These are phyloP conservation scores for Aspergillus uvarum DNA, from an alignment of 2,329 filamentous ascomycete genomes.

Conservation along the genomic window DNA sequence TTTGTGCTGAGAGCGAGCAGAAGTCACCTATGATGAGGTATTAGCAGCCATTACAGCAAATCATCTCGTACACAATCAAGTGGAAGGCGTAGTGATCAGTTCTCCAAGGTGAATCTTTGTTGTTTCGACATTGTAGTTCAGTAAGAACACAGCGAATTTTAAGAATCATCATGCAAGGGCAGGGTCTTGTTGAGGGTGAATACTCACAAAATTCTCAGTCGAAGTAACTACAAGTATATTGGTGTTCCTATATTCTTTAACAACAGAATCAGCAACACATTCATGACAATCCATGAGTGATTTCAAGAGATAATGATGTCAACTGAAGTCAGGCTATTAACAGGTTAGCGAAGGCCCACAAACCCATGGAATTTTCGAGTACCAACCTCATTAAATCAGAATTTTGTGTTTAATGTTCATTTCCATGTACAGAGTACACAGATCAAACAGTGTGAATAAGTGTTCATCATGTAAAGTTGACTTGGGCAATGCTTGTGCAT, in stretches of 20 bases:
- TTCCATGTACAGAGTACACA: slow-evolving; percentile 52
- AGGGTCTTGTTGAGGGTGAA: slow-evolving; percentile 1
- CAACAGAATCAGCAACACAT: slow-evolving; percentile 30
- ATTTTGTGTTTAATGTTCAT: slow-evolving; percentile 65
- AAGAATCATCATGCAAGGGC: slow-evolving; percentile 56
- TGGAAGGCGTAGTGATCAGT: slow-evolving; percentile 47
- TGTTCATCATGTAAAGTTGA: slow-evolving; percentile 61
- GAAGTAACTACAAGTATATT: slow-evolving; percentile 1
- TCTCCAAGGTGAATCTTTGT: slow-evolving; percentile 63
- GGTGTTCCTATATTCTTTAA: slow-evolving; percentile 18
- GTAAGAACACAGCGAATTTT: slow-evolving; percentile 65
- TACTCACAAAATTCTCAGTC: slow-evolving; percentile 26
- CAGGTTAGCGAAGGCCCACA: slow-evolving; percentile 32
- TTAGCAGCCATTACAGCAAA: slow-evolving; percentile 27
- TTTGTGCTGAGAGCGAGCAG: neutral
- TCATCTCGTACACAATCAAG: neutral
- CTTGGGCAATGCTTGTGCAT: slow-evolving; percentile 22
- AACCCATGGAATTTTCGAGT: neutral
- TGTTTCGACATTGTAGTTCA: slow-evolving; percentile 60
- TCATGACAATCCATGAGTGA: slow-evolving; percentile 24
- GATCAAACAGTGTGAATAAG: slow-evolving; percentile 72
- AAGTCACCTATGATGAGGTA: slow-evolving; percentile 13
- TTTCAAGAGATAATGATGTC: slow-evolving; percentile 30
- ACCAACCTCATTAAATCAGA: slow-evolving; percentile 70
- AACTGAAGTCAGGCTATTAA: slow-evolving; percentile 43